Evolutionary conservation across 441 rosid species (phyloP), one percentile per base, ranked within the genome.

Genomic region (Gossypium davidsonii): DNA sequence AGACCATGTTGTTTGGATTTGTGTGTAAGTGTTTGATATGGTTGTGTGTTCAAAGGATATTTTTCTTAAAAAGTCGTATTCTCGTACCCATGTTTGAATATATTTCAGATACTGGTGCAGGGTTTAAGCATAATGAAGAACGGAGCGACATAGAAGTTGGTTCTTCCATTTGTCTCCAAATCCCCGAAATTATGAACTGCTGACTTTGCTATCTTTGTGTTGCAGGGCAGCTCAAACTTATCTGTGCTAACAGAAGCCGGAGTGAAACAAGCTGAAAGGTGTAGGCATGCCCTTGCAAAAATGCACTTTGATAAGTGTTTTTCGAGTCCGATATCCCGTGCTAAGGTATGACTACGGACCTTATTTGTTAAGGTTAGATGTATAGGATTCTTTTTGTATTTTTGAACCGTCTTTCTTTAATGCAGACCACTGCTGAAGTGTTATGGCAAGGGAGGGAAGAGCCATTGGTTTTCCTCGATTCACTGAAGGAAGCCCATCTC

Each of bases 241-340:
- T 86, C 90, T 39, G 78, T 86, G 49, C 81, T 88, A 53, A 79
- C 92, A 21, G 92, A 88, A 71, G 77, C 82, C 18, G 92, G 90
- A 74, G 78, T 85, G 17, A 77, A 8, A 80, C 89, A 86, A 83
- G 89, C 92, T 9, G 85, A 86, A 70, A 77, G 81, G 79, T 88
- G 90, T 71, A 83, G 80, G 42, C 60, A 53, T 23, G 90, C 92
- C 57, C 80, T 86, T 26, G 77, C 68, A 39, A 81, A 83, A 14
- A 79, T 81, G 28, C 48, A 82, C 70, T 86, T 85, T 37, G 86
- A 88, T 79, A 80, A 61, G 59, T 88, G 92, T 67, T 88, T 88
- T 78, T 83, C 92, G 4, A 86, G 92, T 63, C 90, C 92, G 49
- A 86, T 88, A 80, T 82, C 85, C n/a, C 90, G 90, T 56, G 90